Conservation (phyloP, 179 eudicot genomes). For the Spinacia oleracea region DNA sequence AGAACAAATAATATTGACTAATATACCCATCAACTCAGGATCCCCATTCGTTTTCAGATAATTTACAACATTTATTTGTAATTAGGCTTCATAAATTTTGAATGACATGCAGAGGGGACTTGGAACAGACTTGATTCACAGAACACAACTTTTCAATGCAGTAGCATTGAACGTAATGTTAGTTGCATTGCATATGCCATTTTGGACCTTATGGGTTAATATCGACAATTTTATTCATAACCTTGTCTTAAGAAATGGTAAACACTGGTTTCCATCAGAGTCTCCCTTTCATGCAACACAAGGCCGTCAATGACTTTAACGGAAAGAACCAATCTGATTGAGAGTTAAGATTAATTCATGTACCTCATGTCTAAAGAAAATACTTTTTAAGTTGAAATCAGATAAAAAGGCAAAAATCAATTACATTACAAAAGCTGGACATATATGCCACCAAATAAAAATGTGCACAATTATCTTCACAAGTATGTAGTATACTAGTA, state of each 20-base stretch:
- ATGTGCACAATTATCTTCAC: neutral
- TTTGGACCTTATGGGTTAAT: neutral
- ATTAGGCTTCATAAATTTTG: neutral
- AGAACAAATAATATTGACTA: neutral
- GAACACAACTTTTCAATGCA: neutral
- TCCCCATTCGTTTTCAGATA: neutral
- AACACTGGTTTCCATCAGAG: neutral
- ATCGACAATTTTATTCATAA: neutral
- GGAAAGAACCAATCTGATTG: neutral
- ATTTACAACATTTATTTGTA: neutral
- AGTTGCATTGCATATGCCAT: neutral
- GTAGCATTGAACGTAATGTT: neutral
- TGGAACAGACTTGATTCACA: no score
- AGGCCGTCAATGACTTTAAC: neutral
- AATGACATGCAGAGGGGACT: no score
- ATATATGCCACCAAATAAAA: neutral
- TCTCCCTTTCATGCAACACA: neutral
- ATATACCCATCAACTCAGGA: neutral
- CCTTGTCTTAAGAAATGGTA: neutral
- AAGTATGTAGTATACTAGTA: constrained; percentile 8
- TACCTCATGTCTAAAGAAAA: neutral
- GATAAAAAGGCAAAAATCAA: no score
- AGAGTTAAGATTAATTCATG: neutral
- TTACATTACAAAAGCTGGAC: neutral
- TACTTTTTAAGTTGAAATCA: no score